phyloP scores from a whole-genome alignment of 257 asterid species.

The Cruciata laevipes region DNA sequence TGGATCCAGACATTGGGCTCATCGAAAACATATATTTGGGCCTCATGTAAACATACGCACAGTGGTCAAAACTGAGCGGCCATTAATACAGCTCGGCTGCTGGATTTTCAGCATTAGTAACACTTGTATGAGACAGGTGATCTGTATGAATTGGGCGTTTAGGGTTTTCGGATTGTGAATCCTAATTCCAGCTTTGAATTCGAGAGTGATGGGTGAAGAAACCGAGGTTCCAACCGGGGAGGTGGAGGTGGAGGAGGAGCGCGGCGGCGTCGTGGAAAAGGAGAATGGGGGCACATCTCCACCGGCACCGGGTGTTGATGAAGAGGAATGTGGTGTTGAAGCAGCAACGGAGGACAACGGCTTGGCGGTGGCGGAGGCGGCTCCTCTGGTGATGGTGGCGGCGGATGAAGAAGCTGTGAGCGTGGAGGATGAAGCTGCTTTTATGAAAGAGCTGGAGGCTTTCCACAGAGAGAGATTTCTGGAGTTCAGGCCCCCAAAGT shows the following conservation, averaged over 20 bases:
- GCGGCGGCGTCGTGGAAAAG: not conserved
- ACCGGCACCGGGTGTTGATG: not conserved
- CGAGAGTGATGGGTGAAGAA: not conserved
- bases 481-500: conserved; percentile 83
- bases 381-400: not conserved
- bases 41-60: not conserved
- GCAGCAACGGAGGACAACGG: too few relatives aligned
- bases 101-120: too few relatives aligned
- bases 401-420: conserved; percentile 64
- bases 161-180: not conserved
- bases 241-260: not conserved
- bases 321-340: not conserved
- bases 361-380: not conserved
- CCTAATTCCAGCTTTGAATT: not conserved
- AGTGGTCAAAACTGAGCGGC: too few relatives aligned
- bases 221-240: not conserved
- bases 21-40: not conserved
- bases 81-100: too few relatives aligned
- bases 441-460: conserved; percentile 65
- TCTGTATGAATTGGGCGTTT: not conserved
- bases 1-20: not conserved
- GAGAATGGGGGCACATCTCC: not conserved
- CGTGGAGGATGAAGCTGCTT: conserved; percentile 70
- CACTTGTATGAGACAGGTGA: not conserved
- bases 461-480: conserved; percentile 64